A percentile compares a stretch with the other conserved stretches of the same genome.
phyloP scores from a whole-genome alignment of 768 basidiomycete species.

The Agrocybe praecox region DNA sequence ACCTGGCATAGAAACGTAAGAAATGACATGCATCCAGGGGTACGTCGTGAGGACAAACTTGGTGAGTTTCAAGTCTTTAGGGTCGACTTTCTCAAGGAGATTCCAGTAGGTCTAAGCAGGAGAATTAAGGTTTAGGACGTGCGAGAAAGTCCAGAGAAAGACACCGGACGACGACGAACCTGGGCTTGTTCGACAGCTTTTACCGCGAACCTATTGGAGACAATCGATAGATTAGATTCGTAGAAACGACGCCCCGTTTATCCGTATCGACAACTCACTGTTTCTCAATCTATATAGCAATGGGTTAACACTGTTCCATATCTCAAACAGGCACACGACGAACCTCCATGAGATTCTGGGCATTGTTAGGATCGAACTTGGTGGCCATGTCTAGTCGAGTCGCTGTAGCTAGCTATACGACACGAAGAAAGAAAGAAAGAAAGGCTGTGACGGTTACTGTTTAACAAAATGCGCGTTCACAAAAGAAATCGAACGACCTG shows the following conservation, averaged over 20 bases:
- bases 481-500: neutral
- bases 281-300: conserved; percentile 82
- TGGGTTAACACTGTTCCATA: neutral
- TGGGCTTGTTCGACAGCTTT: conserved; percentile 97
- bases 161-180: conserved; percentile 44
- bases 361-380: conserved; percentile 84
- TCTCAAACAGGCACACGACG: conserved; percentile 17
- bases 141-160: neutral
- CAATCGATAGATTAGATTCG: neutral
- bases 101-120: conserved; percentile 87
- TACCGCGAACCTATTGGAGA: conserved; percentile 76
- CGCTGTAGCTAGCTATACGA: too few species aligned
- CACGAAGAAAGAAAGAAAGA: neutral
- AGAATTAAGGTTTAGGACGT: neutral
- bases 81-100: conserved; percentile 78
- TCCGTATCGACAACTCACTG: conserved; percentile 57
- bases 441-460: neutral
- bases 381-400: conserved; percentile 50
- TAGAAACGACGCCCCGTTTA: neutral
- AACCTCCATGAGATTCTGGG: conserved; percentile 92
- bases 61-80: conserved; percentile 78
- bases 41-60: conserved; percentile 65
- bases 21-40: neutral
- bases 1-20: conserved; percentile 36
- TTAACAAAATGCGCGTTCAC: neutral